phyloP scores from a whole-genome alignment of 2,329 filamentous ascomycete genomes.

The Colletotrichum eleusines region DNA sequence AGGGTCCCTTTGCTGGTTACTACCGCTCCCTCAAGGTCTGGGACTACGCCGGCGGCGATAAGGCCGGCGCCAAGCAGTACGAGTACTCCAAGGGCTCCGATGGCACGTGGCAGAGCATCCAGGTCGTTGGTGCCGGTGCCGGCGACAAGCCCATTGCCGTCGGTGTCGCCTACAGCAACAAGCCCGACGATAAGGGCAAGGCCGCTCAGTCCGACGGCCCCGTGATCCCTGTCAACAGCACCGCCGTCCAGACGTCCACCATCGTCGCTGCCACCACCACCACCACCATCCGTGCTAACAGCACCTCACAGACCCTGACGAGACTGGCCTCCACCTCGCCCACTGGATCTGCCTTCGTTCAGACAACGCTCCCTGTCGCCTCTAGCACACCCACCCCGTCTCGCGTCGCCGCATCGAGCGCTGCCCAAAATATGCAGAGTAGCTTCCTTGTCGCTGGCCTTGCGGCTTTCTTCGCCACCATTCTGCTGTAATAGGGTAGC shows the following conservation, averaged over 20 bases:
- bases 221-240: neutral
- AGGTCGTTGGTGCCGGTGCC: conserved; percentile 46
- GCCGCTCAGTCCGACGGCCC: conserved; percentile 11
- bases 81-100: conserved; percentile 46
- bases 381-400: conserved; percentile 46
- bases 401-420: neutral
- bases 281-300: conserved; percentile 50
- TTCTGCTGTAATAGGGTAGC: conserved; percentile 26
- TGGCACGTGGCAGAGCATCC: conserved; percentile 48
- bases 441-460: conserved; percentile 23
- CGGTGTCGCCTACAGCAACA: neutral
- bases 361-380: conserved; percentile 43
- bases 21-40: conserved; percentile 47
- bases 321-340: conserved; percentile 32
- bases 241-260: neutral
- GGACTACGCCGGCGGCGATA: conserved; percentile 49
- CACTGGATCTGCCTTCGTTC: conserved; percentile 44
- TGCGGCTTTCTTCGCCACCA: conserved; percentile 29
- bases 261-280: neutral
- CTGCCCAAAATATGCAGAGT: conserved; percentile 10
- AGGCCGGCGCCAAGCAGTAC: conserved; percentile 45
- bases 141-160: conserved; percentile 44
- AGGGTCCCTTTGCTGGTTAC: conserved; percentile 46
- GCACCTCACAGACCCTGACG: conserved; percentile 48
- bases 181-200: conserved; percentile 43